phyloP scores from a whole-genome alignment of 495 filamentous ascomycete species.

The Trichocladium uniseriatum region DNA sequence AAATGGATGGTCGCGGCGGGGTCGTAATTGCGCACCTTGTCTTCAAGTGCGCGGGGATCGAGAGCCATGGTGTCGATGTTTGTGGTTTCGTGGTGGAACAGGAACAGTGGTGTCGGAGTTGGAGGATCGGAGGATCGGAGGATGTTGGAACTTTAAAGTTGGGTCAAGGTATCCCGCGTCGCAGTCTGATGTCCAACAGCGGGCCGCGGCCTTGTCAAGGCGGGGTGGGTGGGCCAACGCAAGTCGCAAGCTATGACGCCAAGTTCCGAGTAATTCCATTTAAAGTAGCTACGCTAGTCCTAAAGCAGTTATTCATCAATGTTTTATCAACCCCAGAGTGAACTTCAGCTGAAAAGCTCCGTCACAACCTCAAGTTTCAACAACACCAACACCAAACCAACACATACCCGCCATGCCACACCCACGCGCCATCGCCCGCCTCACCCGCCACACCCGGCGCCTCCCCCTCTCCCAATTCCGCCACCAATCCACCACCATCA shows the following conservation, averaged over 20 bases:
- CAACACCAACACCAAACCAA: not conserved
- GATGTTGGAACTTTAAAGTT: too few species aligned
- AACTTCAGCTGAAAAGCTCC: too few species aligned
- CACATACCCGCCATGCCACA: not conserved
- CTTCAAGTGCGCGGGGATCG: slow-evolving; percentile 39
- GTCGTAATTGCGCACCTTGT: slow-evolving; percentile 28
- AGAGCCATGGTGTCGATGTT: slow-evolving; percentile 31
- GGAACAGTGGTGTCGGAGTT: not conserved
- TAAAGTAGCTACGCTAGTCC: not conserved
- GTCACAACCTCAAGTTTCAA: too few species aligned
- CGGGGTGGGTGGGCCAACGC: slow-evolving; percentile 5
- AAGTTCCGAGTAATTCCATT: not conserved
- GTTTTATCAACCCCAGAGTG: too few species aligned
- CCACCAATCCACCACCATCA: slow-evolving; percentile 10
- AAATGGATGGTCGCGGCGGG: slow-evolving; percentile 18
- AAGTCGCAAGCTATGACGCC: slow-evolving; percentile 8
- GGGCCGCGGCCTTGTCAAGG: not conserved
- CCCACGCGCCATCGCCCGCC: not conserved
- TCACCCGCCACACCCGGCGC: not conserved
- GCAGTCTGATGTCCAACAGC: too few species aligned
- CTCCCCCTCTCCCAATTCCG: not conserved
- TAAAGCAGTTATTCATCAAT: not conserved
- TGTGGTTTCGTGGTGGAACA: not conserved
- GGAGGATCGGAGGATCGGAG: too few species aligned
- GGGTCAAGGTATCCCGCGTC: too few species aligned